phyloP scores from a whole-genome alignment of 2,329 filamentous ascomycete species.

The Whalleya microplaca region DNA sequence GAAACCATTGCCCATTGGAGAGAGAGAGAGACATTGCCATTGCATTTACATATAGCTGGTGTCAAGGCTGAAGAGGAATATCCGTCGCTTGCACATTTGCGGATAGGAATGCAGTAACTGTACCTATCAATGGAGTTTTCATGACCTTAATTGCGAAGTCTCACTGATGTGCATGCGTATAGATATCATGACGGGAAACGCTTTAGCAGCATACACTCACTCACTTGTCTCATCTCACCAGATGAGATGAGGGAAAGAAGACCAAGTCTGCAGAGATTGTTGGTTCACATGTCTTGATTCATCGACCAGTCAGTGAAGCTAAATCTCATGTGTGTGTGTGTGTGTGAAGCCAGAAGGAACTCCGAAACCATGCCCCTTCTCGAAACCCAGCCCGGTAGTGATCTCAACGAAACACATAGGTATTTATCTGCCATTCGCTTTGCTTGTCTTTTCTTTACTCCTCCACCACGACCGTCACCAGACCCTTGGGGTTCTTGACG shows the following conservation, averaged over 20 bases:
- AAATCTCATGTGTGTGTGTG: no score
- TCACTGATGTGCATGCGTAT: not conserved
- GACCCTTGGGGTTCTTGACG: slow-evolving; percentile 98
- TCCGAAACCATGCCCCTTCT: slow-evolving; percentile 51
- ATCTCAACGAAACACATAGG: slow-evolving; percentile 32
- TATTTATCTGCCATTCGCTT: no score
- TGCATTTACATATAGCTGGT: slow-evolving; percentile 31
- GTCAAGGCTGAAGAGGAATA: slow-evolving; percentile 14
- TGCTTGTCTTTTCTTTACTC: slow-evolving; percentile 54
- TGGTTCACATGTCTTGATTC: slow-evolving; percentile 46
- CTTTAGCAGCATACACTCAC: not conserved
- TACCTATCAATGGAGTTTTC: slow-evolving; percentile 20
- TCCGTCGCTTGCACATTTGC: slow-evolving; percentile 19
- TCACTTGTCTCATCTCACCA: not conserved
- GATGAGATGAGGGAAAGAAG: not conserved
- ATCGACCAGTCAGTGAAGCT: slow-evolving; percentile 47
- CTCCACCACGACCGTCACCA: slow-evolving; percentile 87
- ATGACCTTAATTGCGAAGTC: slow-evolving; percentile 3
- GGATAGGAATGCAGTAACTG: slow-evolving; percentile 14
- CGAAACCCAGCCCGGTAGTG: slow-evolving; percentile 42
- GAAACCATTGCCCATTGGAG: slow-evolving; percentile 2
- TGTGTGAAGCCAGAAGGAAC: slow-evolving; percentile 45
- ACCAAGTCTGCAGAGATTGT: slow-evolving; percentile 17
- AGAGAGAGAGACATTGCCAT: no score
- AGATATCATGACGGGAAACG: not conserved